Conservation (phyloP, 495 filamentous ascomycete species). For the Thermothielavioides terrestris region DNA sequence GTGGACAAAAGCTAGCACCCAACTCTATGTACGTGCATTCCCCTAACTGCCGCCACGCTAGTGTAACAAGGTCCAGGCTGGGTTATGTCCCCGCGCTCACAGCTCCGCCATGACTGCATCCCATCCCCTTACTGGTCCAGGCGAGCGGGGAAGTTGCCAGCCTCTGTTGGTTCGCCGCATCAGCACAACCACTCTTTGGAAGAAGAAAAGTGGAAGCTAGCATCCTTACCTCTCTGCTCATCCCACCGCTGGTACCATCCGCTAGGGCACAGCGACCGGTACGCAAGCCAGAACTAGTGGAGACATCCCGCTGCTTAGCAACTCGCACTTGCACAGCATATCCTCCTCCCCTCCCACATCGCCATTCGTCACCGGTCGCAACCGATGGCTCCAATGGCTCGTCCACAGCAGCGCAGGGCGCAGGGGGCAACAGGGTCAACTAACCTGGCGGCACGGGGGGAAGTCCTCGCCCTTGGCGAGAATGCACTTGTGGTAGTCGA, state of each 20-base stretch:
- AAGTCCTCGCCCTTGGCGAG: conserved; percentile 98
- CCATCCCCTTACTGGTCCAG: conserved; percentile 40
- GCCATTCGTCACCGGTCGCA: too few species aligned
- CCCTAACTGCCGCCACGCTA: conserved; percentile 17
- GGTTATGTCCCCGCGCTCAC: conserved; percentile 1
- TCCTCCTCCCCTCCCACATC: too few species aligned
- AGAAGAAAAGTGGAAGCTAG: background rate
- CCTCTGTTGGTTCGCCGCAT: conserved; percentile 53
- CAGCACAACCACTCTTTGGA: conserved; percentile 3
- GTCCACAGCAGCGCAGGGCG: background rate
- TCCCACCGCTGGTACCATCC: conserved; percentile 95
- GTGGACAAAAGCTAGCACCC: conserved; percentile 3
- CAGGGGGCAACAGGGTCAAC: conserved; percentile 17
- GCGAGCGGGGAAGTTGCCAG: conserved; percentile 79
- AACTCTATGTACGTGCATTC: conserved; percentile 29
- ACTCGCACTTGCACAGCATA: background rate
- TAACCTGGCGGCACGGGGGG: conserved; percentile 89
- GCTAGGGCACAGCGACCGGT: conserved; percentile 93
- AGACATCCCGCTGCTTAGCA: conserved; percentile 1
- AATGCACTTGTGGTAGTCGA: conserved; percentile 99
- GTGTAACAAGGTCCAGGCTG: conserved; percentile 13
- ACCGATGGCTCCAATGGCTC: background rate
- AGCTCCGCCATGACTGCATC: conserved; percentile 2
- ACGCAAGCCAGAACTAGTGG: conserved; percentile 92
- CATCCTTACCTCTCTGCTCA: conserved; percentile 79